Evolutionary conservation across 106 monocot genomes (phyloP).

Genomic region (Dendrobium chrysotoxum): DNA sequence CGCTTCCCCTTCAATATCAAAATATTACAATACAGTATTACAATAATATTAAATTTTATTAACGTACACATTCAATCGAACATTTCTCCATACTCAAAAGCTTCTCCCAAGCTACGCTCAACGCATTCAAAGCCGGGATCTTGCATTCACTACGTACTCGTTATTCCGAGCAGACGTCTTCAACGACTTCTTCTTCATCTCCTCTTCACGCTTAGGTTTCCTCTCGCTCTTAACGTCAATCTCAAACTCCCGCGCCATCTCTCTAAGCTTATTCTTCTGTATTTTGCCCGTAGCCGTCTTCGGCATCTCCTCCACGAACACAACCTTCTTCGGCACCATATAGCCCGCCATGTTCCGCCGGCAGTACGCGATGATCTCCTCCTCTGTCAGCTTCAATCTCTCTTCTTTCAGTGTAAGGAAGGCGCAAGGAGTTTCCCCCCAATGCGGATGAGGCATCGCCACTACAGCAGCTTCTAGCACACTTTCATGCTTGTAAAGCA

Average conservation of each 20-base stretch:
- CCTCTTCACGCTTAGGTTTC: too few relatives aligned
- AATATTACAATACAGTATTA: too few relatives aligned
- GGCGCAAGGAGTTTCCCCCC: conserved; percentile 90
- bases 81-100: too few relatives aligned
- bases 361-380: conserved; percentile 42
- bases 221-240: too few relatives aligned
- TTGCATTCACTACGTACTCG: too few relatives aligned
- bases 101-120: too few relatives aligned
- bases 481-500: conserved; percentile 43
- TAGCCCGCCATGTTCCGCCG: conserved; percentile 37
- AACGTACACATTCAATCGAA: too few relatives aligned
- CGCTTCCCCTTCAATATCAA: too few relatives aligned
- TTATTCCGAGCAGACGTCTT: too few relatives aligned
- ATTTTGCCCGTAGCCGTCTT: conserved; percentile 52
- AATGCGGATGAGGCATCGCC: conserved; percentile 68
- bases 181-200: too few relatives aligned
- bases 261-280: conserved; percentile 46
- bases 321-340: conserved; percentile 81
- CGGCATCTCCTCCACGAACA: conserved; percentile 55
- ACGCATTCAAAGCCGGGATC: too few relatives aligned
- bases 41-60: too few relatives aligned
- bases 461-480: conserved; percentile 72
- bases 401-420: conserved; percentile 12
- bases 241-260: conserved; percentile 16
- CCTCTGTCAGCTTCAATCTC: conserved; percentile 12